These are phyloP conservation scores for Tylopilus intermedius DNA, from an alignment of 768 basidiomycete genomes.

Conservation along the genomic window DNA sequence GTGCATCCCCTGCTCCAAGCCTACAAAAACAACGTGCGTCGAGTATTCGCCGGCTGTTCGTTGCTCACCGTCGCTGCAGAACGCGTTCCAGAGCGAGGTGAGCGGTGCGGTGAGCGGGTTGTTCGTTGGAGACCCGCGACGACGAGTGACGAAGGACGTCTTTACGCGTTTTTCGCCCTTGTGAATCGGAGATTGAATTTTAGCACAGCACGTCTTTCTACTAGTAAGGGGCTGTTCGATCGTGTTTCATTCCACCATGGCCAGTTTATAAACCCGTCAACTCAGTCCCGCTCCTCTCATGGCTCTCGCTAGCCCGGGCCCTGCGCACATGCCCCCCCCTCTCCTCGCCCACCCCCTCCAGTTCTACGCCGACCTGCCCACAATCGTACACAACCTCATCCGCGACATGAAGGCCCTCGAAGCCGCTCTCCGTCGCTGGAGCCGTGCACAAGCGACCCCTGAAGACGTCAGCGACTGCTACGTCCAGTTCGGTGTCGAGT, in stretches of 20 bases:
- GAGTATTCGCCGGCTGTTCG: neutral
- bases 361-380: constrained; percentile 44
- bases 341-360: neutral
- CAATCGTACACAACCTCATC: constrained; percentile 62
- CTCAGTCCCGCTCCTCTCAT: neutral
- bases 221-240: neutral
- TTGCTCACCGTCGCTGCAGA: constrained; percentile 4
- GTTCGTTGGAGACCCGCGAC: constrained; percentile 21
- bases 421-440: constrained; percentile 68
- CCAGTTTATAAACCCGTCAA: neutral
- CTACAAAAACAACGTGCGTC: constrained; percentile 41
- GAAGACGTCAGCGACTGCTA: constrained; percentile 83
- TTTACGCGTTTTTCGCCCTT: constrained; percentile 20
- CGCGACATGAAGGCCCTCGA: constrained; percentile 81
- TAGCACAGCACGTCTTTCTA: neutral
- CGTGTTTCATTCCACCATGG: neutral
- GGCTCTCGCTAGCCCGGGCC: constrained; percentile 16
- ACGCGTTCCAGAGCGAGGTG: constrained; percentile 23
- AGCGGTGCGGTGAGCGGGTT: constrained; percentile 12
- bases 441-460: constrained; percentile 51
- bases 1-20: constrained; percentile 39
- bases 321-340: neutral
- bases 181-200: neutral
- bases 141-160: neutral
- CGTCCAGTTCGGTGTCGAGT: constrained; percentile 84